These are phyloP conservation scores for Pouteria campechiana DNA, from an alignment of 179 eudicot genomes.

Conservation along the genomic window DNA sequence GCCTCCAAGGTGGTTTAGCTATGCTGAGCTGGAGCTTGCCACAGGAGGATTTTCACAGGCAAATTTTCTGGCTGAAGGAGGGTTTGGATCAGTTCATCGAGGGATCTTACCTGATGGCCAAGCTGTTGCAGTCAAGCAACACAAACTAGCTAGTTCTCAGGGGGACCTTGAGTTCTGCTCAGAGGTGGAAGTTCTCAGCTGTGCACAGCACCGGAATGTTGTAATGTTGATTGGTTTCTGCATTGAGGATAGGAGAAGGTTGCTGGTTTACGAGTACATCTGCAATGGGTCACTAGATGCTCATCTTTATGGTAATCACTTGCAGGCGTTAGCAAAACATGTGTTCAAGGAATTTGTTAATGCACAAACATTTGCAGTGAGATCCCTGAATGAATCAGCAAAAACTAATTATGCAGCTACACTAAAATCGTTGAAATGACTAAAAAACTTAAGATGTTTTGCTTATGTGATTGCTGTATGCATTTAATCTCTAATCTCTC, in stretches of 20 bases:
- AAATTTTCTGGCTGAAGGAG: constrained; percentile 95
- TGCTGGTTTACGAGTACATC: constrained; percentile 88
- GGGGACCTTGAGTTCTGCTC: constrained; percentile 94
- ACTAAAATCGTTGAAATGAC: too few species aligned
- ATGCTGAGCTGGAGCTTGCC: constrained; percentile 83
- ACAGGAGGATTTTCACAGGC: constrained; percentile 79
- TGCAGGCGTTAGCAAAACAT: too few species aligned
- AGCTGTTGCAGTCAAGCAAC: constrained; percentile 90
- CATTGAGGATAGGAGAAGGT: constrained; percentile 78
- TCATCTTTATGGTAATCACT: constrained; percentile 76
- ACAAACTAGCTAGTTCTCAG: constrained; percentile 91
- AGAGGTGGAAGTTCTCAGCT: constrained; percentile 91
- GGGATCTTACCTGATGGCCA: constrained; percentile 87
- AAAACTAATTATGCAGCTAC: too few species aligned
- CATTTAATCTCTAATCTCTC: too few species aligned
- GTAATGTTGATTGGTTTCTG: constrained; percentile 95
- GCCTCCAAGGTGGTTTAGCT: constrained; percentile 94
- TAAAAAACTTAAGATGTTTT: too few species aligned
- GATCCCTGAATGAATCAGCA: too few species aligned
- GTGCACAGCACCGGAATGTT: constrained; percentile 99
- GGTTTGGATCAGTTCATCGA: constrained; percentile 85
- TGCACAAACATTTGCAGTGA: too few species aligned
- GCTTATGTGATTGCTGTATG: too few species aligned
- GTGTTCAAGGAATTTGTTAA: too few species aligned
- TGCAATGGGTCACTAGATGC: constrained; percentile 87